Percentiles rank a stretch among this genome's conserved stretches.
These are phyloP conservation scores for Mayamaea pseudoterrestris DNA, from an alignment of 108 stramenopile genomes.

Conservation along the genomic window DNA sequence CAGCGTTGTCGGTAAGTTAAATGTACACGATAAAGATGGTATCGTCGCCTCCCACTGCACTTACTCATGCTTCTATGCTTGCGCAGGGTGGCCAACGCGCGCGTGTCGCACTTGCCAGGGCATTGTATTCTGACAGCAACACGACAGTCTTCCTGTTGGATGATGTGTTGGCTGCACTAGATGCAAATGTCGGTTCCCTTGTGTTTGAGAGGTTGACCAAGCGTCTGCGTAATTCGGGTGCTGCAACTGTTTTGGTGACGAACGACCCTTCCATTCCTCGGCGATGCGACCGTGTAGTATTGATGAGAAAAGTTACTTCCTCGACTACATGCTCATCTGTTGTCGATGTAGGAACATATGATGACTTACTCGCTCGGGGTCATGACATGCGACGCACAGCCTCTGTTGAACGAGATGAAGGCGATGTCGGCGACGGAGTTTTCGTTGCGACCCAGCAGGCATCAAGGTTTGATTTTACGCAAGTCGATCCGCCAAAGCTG, in stretches of 20 bases:
- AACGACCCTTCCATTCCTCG: slow-evolving; percentile 70
- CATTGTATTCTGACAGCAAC: slow-evolving; percentile 36
- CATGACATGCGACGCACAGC: slow-evolving; percentile 36
- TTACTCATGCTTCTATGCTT: no score
- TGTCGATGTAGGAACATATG: slow-evolving; percentile 58
- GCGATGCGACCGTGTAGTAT: slow-evolving; percentile 56
- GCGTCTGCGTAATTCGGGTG: slow-evolving; percentile 31
- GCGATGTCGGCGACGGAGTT: slow-evolving; percentile 7
- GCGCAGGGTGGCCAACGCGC: slow-evolving; percentile 95
- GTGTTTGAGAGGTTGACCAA: slow-evolving; percentile 53
- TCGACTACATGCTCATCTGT: slow-evolving; percentile 39
- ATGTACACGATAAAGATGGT: no score
- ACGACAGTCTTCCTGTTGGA: slow-evolving; percentile 47
- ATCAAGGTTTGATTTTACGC: no score
- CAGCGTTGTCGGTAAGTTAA: slow-evolving; percentile 42
- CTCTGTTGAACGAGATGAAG: slow-evolving; percentile 1
- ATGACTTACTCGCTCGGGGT: slow-evolving; percentile 50
- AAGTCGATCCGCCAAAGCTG: neutral
- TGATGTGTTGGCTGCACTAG: slow-evolving; percentile 55
- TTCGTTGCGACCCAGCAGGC: neutral
- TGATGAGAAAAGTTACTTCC: slow-evolving; percentile 45
- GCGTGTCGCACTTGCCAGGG: slow-evolving; percentile 80
- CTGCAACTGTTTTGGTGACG: slow-evolving; percentile 61
- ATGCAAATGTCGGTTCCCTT: slow-evolving; percentile 51
- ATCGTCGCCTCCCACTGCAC: no score